Percentiles rank a stretch among this genome's conserved stretches.
Conservation (phyloP, 2,329 filamentous ascomycete species). For the Neofusicoccum parvum region DNA sequence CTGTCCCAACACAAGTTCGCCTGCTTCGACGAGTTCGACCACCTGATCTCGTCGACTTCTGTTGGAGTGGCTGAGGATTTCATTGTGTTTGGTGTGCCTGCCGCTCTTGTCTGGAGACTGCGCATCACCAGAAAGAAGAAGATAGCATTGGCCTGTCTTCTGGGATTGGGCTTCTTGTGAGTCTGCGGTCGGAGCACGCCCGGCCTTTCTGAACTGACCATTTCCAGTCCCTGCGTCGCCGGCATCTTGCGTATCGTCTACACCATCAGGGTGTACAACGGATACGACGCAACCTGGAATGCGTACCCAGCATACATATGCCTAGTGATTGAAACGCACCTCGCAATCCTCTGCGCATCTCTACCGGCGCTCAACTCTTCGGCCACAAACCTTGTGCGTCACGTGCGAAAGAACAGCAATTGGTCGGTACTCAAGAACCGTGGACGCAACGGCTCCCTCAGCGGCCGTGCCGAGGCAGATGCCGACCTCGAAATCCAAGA, state of each 20-base stretch:
- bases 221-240: conserved; percentile 34
- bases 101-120: conserved; percentile 48
- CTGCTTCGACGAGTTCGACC: conserved; percentile 42
- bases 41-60: conserved; percentile 41
- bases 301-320: conserved; percentile 45
- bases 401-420: background rate
- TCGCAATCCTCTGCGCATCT: conserved; percentile 47
- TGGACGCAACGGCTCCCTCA: background rate
- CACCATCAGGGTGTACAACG: conserved; percentile 37
- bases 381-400: conserved; percentile 23
- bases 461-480: background rate
- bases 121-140: conserved; percentile 47
- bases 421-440: background rate
- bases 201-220: background rate
- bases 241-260: conserved; percentile 40
- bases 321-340: conserved; percentile 45
- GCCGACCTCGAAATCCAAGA: background rate
- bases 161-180: conserved; percentile 47
- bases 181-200: background rate
- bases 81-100: conserved; percentile 44
- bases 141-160: conserved; percentile 47
- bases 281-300: conserved; percentile 45
- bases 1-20: background rate
- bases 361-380: conserved; percentile 48
- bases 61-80: conserved; percentile 45